Evolutionary conservation across 257 asterid genomes (phyloP).

Genomic region (Leptodermis oblonga): DNA sequence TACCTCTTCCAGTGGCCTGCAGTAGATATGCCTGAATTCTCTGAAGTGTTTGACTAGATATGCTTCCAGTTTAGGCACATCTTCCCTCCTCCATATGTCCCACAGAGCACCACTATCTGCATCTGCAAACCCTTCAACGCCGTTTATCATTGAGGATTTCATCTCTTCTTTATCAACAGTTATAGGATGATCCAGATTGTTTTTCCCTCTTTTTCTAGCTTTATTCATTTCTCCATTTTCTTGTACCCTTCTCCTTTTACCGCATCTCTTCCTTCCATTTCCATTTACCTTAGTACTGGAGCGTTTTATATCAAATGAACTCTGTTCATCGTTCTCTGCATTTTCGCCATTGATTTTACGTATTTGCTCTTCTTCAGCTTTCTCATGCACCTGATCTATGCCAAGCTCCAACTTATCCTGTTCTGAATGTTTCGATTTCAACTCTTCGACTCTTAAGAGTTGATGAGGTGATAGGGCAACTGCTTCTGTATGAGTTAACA

Average conservation of each 20-base stretch:
- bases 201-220: background rate
- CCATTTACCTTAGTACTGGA: background rate
- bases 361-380: slow-evolving; percentile 26
- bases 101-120: slow-evolving; percentile 78
- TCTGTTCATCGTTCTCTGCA: background rate
- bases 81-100: slow-evolving; percentile 94
- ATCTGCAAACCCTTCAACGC: slow-evolving; percentile 20
- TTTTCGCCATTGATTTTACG: slow-evolving; percentile 7
- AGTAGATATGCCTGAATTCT: slow-evolving; percentile 38
- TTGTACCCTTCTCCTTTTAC: background rate
- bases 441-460: slow-evolving; percentile 25
- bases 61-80: slow-evolving; percentile 61
- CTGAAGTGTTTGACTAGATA: slow-evolving; percentile 39
- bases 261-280: background rate
- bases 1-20: slow-evolving; percentile 57
- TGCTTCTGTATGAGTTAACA: slow-evolving; percentile 55
- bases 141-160: background rate
- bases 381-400: slow-evolving; percentile 22
- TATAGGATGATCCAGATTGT: background rate
- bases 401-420: slow-evolving; percentile 55
- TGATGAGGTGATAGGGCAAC: slow-evolving; percentile 24
- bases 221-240: background rate
- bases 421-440: slow-evolving; percentile 41
- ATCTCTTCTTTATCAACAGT: background rate
- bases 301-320: background rate